Evolutionary conservation across 371 early-diverging fungal species (phyloP).

Genomic region (Entomophthora muscae): DNA sequence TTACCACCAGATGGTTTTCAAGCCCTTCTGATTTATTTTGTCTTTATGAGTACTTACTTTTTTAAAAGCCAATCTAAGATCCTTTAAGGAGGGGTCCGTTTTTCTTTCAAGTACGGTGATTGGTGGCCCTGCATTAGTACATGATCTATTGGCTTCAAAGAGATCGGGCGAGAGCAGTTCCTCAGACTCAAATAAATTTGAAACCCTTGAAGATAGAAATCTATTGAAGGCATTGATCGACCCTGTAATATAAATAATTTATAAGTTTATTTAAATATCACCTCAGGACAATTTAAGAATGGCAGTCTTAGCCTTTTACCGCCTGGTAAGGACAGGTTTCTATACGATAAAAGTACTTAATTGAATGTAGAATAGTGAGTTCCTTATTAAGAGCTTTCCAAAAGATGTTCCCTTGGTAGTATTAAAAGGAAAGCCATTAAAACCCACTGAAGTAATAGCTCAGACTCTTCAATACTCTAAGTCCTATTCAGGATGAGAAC

Average conservation of each 20-base stretch:
- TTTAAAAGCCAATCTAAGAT: not conserved
- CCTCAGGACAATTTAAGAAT: not conserved
- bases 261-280: not conserved
- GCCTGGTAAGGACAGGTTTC: not conserved
- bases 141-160: not conserved
- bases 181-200: not conserved
- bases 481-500: not conserved
- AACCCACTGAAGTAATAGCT: not conserved
- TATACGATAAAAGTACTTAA: not conserved
- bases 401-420: constrained; percentile 2
- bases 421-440: not conserved
- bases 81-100: not conserved
- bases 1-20: too few species aligned
- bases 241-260: not conserved
- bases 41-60: not conserved
- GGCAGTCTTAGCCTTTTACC: not conserved
- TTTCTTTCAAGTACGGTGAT: not conserved
- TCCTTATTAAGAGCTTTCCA: not conserved
- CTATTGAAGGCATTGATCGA: not conserved
- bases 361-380: not conserved
- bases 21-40: not conserved
- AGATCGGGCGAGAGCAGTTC: not conserved
- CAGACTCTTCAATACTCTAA: not conserved
- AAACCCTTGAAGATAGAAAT: not conserved
- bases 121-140: not conserved